Conservation (phyloP, 371 early-diverging fungal genomes). For the Lichtheimia ornata region DNA sequence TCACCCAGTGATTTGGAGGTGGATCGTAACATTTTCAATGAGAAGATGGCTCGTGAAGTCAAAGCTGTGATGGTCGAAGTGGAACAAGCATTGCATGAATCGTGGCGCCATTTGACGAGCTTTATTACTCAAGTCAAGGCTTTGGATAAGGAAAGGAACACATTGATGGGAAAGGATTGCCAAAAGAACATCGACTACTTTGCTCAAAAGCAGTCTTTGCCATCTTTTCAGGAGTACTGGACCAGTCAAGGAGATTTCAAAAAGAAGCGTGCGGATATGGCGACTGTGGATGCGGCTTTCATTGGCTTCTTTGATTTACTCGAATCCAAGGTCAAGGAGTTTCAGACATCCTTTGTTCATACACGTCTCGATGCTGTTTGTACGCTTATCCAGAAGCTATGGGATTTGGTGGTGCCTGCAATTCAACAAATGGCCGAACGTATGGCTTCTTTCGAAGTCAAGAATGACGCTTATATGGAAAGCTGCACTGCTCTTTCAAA, state of each 20-base stretch:
- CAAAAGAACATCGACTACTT: constrained; percentile 30
- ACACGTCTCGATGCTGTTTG: constrained; percentile 28
- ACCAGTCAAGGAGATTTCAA: constrained; percentile 1
- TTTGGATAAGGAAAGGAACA: constrained; percentile 29
- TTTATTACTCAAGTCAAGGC: constrained; percentile 43
- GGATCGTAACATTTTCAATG: constrained; percentile 69
- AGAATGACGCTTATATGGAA: constrained; percentile 16
- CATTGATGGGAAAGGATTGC: constrained; percentile 36
- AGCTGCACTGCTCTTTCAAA: constrained; percentile 25
- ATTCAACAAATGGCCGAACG: constrained; percentile 43
- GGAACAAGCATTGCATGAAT: constrained; percentile 26
- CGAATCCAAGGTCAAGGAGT: constrained; percentile 13
- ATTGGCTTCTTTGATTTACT: constrained; percentile 47
- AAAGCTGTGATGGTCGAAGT: constrained; percentile 39
- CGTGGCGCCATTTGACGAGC: constrained; percentile 51
- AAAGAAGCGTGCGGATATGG: constrained; percentile 27
- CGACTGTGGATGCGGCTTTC: constrained; percentile 60
- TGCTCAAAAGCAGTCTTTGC: constrained; percentile 26
- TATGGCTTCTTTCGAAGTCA: constrained; percentile 28
- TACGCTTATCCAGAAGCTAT: constrained; percentile 29
- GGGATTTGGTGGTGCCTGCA: constrained; percentile 40
- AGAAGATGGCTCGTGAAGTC: constrained; percentile 45
- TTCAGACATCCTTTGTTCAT: constrained; percentile 29
- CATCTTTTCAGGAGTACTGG: constrained; percentile 36
- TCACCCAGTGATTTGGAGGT: constrained; percentile 74